Evolutionary conservation across 805 yeast species (phyloP).

Genomic region (Candida taoyuanica): DNA sequence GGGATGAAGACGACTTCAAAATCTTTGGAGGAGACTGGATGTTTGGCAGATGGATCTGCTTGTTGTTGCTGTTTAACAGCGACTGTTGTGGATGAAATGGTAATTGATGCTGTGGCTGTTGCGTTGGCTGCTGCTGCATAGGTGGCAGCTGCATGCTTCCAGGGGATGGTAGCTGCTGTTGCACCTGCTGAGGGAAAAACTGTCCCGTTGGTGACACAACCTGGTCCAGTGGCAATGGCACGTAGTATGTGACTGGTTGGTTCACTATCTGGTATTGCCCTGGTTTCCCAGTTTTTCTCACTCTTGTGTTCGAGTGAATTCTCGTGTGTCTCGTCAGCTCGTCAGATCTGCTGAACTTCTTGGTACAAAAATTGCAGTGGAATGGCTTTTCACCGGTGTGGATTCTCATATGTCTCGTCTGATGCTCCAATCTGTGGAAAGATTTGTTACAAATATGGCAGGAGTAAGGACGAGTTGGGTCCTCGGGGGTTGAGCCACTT

Average conservation of each 20-base stretch:
- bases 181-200: slow-evolving; percentile 6
- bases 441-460: slow-evolving; percentile 84
- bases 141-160: slow-evolving; percentile 5
- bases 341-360: slow-evolving; percentile 75
- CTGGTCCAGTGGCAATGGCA: slow-evolving; percentile 16
- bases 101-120: slow-evolving; percentile 7
- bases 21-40: slow-evolving; percentile 29
- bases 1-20: slow-evolving; percentile 22
- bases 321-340: slow-evolving; percentile 83
- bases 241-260: slow-evolving; percentile 28
- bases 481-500: slow-evolving; percentile 11
- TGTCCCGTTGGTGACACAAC: slow-evolving; percentile 7
- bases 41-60: slow-evolving; percentile 24
- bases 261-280: slow-evolving; percentile 13
- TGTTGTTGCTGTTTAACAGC: slow-evolving; percentile 17
- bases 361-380: slow-evolving; percentile 73
- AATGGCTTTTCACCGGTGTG: slow-evolving; percentile 95
- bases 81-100: slow-evolving; percentile 13
- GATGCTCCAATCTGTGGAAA: slow-evolving; percentile 85
- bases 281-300: slow-evolving; percentile 37
- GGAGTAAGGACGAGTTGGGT: slow-evolving; percentile 60
- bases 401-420: slow-evolving; percentile 85
- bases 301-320: slow-evolving; percentile 62
- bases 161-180: slow-evolving; percentile 1
- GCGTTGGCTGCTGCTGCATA: slow-evolving; percentile 5